Conservation (phyloP, 2,329 filamentous ascomycete species). For the Ramularia endophylla region DNA sequence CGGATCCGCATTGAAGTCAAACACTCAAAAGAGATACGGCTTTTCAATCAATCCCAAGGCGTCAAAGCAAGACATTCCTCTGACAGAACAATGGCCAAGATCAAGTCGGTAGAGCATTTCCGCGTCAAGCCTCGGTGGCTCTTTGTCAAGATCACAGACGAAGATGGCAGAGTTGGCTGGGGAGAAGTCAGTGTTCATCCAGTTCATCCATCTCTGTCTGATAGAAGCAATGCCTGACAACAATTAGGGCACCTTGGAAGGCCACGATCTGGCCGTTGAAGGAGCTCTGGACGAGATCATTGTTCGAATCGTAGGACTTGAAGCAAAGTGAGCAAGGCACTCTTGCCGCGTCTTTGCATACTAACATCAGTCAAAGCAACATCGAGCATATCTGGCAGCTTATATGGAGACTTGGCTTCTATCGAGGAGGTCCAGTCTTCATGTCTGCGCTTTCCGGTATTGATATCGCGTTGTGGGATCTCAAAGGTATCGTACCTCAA, state of each 20-base stretch:
- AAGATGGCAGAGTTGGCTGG: constrained; percentile 61
- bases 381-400: constrained; percentile 79
- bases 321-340: constrained; percentile 49
- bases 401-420: constrained; percentile 64
- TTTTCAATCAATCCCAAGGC: neutral
- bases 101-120: constrained; percentile 65
- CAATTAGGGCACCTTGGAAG: constrained; percentile 54
- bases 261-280: constrained; percentile 67
- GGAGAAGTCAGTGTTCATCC: constrained; percentile 51
- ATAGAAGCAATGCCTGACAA: too few species aligned
- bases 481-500: constrained; percentile 57
- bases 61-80: neutral
- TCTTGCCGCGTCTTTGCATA: neutral
- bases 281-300: constrained; percentile 64
- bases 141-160: constrained; percentile 70
- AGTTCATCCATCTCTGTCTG: too few species aligned
- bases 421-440: constrained; percentile 71
- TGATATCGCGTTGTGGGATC: constrained; percentile 74
- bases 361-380: constrained; percentile 52
- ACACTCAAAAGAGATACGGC: too few species aligned
- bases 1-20: too few species aligned
- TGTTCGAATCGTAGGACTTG: constrained; percentile 56
- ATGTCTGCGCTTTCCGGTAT: constrained; percentile 74
- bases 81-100: constrained; percentile 56
- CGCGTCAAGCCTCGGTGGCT: constrained; percentile 69